Evolutionary conservation across 1,284 basidiomycete genomes (phyloP).

Genomic region (Malassezia sympodialis): DNA sequence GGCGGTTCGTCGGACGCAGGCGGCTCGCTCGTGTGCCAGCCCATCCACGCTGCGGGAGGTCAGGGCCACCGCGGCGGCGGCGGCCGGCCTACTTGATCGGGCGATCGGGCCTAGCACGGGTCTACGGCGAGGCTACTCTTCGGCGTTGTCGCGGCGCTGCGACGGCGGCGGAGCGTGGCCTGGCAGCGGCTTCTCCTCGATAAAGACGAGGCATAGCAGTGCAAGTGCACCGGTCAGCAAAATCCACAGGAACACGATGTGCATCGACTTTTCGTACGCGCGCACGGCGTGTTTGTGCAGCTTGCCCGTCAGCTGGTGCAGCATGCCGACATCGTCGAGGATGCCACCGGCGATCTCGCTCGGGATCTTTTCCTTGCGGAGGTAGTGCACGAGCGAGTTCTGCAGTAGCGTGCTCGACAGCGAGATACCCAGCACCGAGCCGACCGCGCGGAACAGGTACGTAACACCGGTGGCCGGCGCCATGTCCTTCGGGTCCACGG

Average conservation of each 20-base stretch:
- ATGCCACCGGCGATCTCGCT: slow-evolving; percentile 41
- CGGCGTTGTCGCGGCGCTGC: slow-evolving; percentile 9
- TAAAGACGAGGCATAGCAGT: slow-evolving; percentile 43
- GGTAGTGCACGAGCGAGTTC: slow-evolving; percentile 42
- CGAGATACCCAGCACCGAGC: slow-evolving; percentile 49
- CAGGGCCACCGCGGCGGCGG: neutral
- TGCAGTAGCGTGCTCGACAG: slow-evolving; percentile 48
- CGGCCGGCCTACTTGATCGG: neutral
- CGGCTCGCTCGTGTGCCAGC: neutral
- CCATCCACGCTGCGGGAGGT: neutral
- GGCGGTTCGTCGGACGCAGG: neutral
- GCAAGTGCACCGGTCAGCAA: slow-evolving; percentile 39
- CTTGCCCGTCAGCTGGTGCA: slow-evolving; percentile 10
- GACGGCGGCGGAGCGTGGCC: slow-evolving; percentile 30
- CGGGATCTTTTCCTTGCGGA: slow-evolving; percentile 33
- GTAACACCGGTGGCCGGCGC: slow-evolving; percentile 48
- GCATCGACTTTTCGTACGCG: slow-evolving; percentile 47
- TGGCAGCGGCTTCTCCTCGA: slow-evolving; percentile 46
- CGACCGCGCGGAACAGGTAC: slow-evolving; percentile 49
- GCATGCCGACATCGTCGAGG: slow-evolving; percentile 37
- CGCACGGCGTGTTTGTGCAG: slow-evolving; percentile 34
- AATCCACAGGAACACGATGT: slow-evolving; percentile 47
- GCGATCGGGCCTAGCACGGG: neutral
- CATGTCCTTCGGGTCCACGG: slow-evolving; percentile 47
- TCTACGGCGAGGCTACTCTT: neutral